Conservation (phyloP, 176 grass and related monocot species). For the Pharus latifolius region DNA sequence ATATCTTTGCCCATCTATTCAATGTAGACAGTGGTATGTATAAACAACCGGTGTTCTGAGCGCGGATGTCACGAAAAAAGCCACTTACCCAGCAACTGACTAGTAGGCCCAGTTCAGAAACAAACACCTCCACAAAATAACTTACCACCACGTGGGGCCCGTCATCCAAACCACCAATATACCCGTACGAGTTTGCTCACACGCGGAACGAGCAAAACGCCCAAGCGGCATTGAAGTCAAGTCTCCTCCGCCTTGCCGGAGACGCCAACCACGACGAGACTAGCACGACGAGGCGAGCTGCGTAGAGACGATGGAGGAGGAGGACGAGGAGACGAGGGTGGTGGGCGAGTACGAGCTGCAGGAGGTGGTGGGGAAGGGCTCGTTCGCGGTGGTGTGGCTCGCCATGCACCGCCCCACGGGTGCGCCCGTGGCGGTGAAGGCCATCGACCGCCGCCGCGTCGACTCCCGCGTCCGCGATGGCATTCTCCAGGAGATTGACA, state of each 20-base stretch:
- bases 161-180: constrained; percentile 22
- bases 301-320: not conserved
- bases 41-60: too few species aligned
- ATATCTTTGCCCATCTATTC: too few species aligned
- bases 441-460: constrained; percentile 39
- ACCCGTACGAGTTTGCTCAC: not conserved
- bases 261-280: not conserved
- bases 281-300: not conserved
- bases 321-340: not conserved
- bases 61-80: too few species aligned
- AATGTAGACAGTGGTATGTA: too few species aligned
- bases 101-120: not conserved
- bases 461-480: constrained; percentile 31
- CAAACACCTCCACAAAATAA: constrained; percentile 21
- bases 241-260: not conserved
- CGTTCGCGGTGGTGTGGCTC: constrained; percentile 49
- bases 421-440: constrained; percentile 55
- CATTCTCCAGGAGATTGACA: constrained; percentile 48
- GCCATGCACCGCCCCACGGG: constrained; percentile 34
- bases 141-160: constrained; percentile 11
- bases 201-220: not conserved
- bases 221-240: not conserved
- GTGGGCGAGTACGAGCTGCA: constrained; percentile 50
- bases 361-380: constrained; percentile 36
- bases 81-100: not conserved